Base-by-base conservation (phyloP, 495 filamentous ascomycete species). In the Tetracladium setigerum region DNA sequence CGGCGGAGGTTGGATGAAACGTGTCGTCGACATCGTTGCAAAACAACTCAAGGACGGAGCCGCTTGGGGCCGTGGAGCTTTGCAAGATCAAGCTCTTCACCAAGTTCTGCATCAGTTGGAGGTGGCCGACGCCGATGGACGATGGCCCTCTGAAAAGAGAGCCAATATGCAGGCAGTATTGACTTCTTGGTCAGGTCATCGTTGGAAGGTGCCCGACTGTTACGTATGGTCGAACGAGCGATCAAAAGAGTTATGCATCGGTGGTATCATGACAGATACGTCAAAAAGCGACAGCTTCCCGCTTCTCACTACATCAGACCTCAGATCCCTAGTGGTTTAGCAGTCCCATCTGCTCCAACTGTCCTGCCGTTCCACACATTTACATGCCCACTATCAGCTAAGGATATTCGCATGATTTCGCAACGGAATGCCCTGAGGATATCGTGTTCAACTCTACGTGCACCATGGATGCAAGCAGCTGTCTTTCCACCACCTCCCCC, bases 311-410 rank as follows among this genome's bases (percentile, higher is more conserved):
- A 95, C 61, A 67, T 67, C 41, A 73, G 92, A 42, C 89, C 88
- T 27, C 83, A 79, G 50, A 70, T 95, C 35, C 92, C 94, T 6
- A 59, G 77, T 17, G 72, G 76, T 30, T 66, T 99, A 24, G 74
- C 89, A 14, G 78, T 92, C 7, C 94, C 94, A 5, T 83, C 85
- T 42, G 92, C 92, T 14, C 92, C 92, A 10, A 99, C 92, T 0
- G 90, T 99, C 12, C 70, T 99, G 2, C 92, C 92, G n/a, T 99
- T 99, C 57, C 94, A 99, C 60, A 97, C 92, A 2, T 99, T 99
- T 61, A 97, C 92, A 30, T 95, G 86, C 54, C 92, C 92, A 0
- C 67, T 99, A 46, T 90, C 87, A 12, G 89, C 92, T 2, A 91
- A 89, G 61, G 88, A 96, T 56, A 88, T 99, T 51, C 85, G 94